phyloP scores from a whole-genome alignment of 139 green algal genomes.

The Micromonas pusilla region DNA sequence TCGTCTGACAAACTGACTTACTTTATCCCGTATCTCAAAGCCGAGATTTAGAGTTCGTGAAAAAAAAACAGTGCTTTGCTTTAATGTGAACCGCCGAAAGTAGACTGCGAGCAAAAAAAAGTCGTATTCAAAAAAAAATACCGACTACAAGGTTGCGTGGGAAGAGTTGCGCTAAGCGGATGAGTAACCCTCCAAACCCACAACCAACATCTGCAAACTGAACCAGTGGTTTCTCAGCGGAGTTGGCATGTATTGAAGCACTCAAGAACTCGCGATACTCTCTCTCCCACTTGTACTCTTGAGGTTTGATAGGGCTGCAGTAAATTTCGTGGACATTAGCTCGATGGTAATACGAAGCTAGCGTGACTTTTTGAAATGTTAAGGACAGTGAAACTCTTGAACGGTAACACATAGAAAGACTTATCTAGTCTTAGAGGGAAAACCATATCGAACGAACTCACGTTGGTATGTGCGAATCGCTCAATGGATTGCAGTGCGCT shows the following conservation, averaged over 20 bases:
- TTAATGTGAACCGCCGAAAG: too few relatives aligned
- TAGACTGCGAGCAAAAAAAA: too few relatives aligned
- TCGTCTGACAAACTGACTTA: slow-evolving; percentile 84
- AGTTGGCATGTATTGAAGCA: too few relatives aligned
- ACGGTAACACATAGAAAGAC: too few relatives aligned
- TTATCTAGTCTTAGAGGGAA: neutral
- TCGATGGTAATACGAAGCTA: too few relatives aligned
- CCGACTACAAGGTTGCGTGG: slow-evolving; percentile 87
- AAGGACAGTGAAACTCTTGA: too few relatives aligned
- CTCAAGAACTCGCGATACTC: slow-evolving; percentile 49
- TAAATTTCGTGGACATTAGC: neutral
- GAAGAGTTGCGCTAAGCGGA: slow-evolving; percentile 67
- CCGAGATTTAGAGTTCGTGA: too few relatives aligned
- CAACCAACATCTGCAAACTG: slow-evolving; percentile 91
- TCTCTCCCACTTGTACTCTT: slow-evolving; percentile 37
- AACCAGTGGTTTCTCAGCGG: too few relatives aligned
- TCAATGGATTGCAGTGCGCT: slow-evolving; percentile 94
- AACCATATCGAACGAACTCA: neutral
- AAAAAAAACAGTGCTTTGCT: too few relatives aligned
- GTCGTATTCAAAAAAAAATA: too few relatives aligned
- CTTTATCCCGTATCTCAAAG: slow-evolving; percentile 93
- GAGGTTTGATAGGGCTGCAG: slow-evolving; percentile 24
- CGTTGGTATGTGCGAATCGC: slow-evolving; percentile 48
- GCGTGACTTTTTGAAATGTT: too few relatives aligned
- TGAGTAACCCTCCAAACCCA: slow-evolving; percentile 91